Conservation (phyloP, 2,329 filamentous ascomycete species). For the Cladosporium cucumerinum region DNA sequence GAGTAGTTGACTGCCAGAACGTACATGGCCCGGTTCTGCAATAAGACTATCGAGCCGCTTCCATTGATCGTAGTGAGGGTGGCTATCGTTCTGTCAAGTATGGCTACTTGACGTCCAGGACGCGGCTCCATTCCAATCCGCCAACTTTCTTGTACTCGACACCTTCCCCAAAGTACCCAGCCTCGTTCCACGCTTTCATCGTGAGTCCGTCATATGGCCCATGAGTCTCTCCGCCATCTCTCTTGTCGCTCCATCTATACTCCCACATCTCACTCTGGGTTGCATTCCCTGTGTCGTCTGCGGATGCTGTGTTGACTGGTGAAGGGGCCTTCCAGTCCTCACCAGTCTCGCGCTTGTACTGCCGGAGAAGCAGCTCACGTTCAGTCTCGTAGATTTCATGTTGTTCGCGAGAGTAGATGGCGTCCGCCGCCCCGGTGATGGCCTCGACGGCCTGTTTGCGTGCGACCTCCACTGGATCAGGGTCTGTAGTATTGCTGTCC, state of each 20-base stretch:
- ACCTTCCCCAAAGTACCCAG: conserved; percentile 88
- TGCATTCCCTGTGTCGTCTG: neutral
- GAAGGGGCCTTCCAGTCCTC: conserved; percentile 68
- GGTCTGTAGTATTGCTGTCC: conserved; percentile 30
- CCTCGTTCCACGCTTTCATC: conserved; percentile 88
- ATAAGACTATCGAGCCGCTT: too few species aligned
- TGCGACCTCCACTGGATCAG: conserved; percentile 64
- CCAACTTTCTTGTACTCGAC: conserved; percentile 58
- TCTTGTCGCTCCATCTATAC: conserved; percentile 85
- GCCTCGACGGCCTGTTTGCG: conserved; percentile 72
- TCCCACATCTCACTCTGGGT: conserved; percentile 64
- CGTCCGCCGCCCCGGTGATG: conserved; percentile 87
- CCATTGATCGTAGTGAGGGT: neutral
- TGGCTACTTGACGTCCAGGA: conserved; percentile 36
- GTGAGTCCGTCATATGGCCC: conserved; percentile 81
- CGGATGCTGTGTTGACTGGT: conserved; percentile 22
- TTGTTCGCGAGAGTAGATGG: conserved; percentile 76
- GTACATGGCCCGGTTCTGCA: neutral
- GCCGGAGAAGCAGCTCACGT: conserved; percentile 75
- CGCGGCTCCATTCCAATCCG: conserved; percentile 42
- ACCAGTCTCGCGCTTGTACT: conserved; percentile 80
- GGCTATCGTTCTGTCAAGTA: neutral
- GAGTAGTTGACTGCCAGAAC: neutral
- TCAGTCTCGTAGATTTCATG: conserved; percentile 90
- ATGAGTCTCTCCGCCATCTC: conserved; percentile 74